Conservation (phyloP, 345 rosid species). For the Citrus medica region DNA sequence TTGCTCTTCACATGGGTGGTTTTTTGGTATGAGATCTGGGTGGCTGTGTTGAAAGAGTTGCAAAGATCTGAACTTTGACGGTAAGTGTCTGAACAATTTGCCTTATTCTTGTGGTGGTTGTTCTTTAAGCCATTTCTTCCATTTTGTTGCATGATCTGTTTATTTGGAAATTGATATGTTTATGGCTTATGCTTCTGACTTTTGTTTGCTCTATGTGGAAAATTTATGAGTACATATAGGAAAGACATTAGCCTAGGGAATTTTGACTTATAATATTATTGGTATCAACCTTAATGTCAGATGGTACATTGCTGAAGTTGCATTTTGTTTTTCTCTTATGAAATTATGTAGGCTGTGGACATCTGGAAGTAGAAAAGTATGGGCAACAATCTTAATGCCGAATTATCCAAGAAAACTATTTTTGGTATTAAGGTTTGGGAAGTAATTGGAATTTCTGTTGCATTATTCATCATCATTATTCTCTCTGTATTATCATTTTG, state of each 20-base stretch:
- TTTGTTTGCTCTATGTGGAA: not conserved
- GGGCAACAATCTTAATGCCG: conserved; percentile 63
- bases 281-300: not conserved
- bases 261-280: not conserved
- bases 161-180: conserved; percentile 12
- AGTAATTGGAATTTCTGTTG: conserved; percentile 72
- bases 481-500: conserved; percentile 71
- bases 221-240: not conserved
- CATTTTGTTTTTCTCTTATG: conserved; percentile 12
- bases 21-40: conserved; percentile 46
- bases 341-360: conserved; percentile 29
- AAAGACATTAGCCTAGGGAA: not conserved
- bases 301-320: conserved; percentile 12
- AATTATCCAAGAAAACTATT: conserved; percentile 65
- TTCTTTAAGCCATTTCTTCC: not conserved
- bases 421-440: conserved; percentile 87
- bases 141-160: conserved; percentile 26
- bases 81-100: conserved; percentile 24
- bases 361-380: conserved; percentile 32
- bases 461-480: conserved; percentile 61
- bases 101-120: not conserved
- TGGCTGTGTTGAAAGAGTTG: conserved; percentile 18
- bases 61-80: conserved; percentile 52
- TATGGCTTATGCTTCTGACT: not conserved
- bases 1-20: conserved; percentile 4